Base-by-base conservation (phyloP, 2,329 filamentous ascomycete species). In the Hypomyces rosellus region DNA sequence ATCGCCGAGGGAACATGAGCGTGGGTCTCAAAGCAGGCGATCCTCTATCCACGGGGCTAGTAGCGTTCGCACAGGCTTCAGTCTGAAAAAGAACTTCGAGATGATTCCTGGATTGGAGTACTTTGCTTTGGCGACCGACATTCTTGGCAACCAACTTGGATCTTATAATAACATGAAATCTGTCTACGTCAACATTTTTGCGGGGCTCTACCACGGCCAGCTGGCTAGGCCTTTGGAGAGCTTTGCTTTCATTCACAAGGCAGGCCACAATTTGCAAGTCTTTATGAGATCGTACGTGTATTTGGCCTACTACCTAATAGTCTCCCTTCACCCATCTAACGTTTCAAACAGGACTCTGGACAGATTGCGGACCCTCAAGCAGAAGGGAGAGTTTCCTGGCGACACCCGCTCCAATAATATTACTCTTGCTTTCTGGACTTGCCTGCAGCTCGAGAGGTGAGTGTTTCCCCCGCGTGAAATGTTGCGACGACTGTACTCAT, bases 31-130 rank as follows among this genome's bases (percentile, higher is more conserved):
- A 55, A 77, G 75, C 56, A 72, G 80, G 46, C 70, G 78, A 50
- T 71, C 73, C 4, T 83, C 79, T 0, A 63, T 78, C 40, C 75
- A 83, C 60, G 74, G 68, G 2, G 54, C 57, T 2, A 57, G 55
- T 14, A 56, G 54, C 12, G 50, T 57, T 40, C 63, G 66, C 16
- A 49, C 56, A 9, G 65, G 65, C 4, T 62, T 59, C 12, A 63
- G 57, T 16, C 48, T 69, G 30, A 70, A 70, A 55, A 70, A 70
- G 58, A 96, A 95, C 62, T 76, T 93, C 46, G 90, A 97, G 60
- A 78, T 87, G 6, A 87, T 96, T 54, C 92, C 93, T 1, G 93
- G 93, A 0, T 73, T 97, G 51, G 86, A 90, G 30, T 96, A 96
- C 64, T 96, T 91, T 65, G 87, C 88, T 1, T 84, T 88, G 54